Percentiles rank a stretch among this genome's conserved stretches.
phyloP scores from a whole-genome alignment of 1,139 yeast genomes.

The Kodamaea anthophila region DNA sequence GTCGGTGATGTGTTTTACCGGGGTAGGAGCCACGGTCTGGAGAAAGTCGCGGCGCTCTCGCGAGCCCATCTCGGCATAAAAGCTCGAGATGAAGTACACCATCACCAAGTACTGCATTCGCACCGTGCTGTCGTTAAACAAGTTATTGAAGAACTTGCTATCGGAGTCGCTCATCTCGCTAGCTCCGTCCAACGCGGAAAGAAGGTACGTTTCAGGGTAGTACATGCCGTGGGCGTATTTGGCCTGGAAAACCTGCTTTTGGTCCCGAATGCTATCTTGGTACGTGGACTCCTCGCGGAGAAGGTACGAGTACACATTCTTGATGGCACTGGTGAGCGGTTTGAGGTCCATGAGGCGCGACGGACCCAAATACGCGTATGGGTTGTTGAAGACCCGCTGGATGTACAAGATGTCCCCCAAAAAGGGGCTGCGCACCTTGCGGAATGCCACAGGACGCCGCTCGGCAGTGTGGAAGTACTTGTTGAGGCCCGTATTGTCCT shows the following conservation, averaged over 20 bases:
- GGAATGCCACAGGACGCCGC: constrained; percentile 20
- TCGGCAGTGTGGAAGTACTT: constrained; percentile 32
- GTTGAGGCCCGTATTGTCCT: constrained; percentile 43
- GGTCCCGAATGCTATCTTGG: constrained; percentile 13
- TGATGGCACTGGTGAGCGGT: constrained; percentile 19
- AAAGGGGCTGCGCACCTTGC: constrained; percentile 19
- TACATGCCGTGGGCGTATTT: constrained; percentile 20
- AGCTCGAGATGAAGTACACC: constrained; percentile 26
- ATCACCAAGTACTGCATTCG: constrained; percentile 28
- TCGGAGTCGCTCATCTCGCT: constrained; percentile 20
- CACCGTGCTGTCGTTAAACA: constrained; percentile 23
- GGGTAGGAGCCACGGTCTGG: constrained; percentile 17
- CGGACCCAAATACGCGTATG: constrained; percentile 26
- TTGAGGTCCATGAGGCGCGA: constrained; percentile 18
- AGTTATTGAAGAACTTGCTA: constrained; percentile 19
- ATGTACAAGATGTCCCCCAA: constrained; percentile 30
- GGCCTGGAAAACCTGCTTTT: constrained; percentile 14
- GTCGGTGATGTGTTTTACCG: constrained; percentile 34
- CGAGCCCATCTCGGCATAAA: constrained; percentile 25
- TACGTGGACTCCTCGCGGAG: constrained; percentile 25
- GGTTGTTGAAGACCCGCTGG: constrained; percentile 31
- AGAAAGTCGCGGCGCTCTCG: constrained; percentile 22
- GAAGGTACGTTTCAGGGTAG: constrained; percentile 36
- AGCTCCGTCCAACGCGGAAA: constrained; percentile 22
- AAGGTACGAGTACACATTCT: constrained; percentile 23